Conservation (phyloP, 2,329 filamentous ascomycete genomes). For the Aspergillus neotritici region DNA sequence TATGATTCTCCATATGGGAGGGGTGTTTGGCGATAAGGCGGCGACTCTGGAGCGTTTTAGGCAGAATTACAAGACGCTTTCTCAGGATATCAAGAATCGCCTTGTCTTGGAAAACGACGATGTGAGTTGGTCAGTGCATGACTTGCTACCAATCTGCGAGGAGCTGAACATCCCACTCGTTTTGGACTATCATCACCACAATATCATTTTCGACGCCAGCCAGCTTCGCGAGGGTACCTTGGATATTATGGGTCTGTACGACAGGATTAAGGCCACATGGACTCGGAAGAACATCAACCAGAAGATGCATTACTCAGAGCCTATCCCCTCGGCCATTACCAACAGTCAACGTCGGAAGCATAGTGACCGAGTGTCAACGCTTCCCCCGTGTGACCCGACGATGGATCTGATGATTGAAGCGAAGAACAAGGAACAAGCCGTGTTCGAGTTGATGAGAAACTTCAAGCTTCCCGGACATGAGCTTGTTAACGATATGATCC, state of each 20-base stretch:
- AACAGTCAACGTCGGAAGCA: slow-evolving; percentile 77
- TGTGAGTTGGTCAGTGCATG: slow-evolving; percentile 86
- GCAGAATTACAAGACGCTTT: slow-evolving; percentile 63
- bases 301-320: slow-evolving; percentile 97
- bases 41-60: slow-evolving; percentile 74
- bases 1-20: slow-evolving; percentile 93
- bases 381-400: slow-evolving; percentile 74
- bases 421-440: slow-evolving; percentile 95
- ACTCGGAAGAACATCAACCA: slow-evolving; percentile 74
- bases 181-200: slow-evolving; percentile 92
- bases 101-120: slow-evolving; percentile 93
- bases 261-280: slow-evolving; percentile 79
- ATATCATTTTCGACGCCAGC: slow-evolving; percentile 74
- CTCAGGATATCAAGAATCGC: slow-evolving; percentile 67
- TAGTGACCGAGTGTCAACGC: slow-evolving; percentile 66
- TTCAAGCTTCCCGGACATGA: slow-evolving; percentile 79
- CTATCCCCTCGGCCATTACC: slow-evolving; percentile 68
- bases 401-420: slow-evolving; percentile 99
- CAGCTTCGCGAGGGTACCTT: slow-evolving; percentile 75
- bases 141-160: slow-evolving; percentile 82
- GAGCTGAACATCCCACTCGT: slow-evolving; percentile 91
- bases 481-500: slow-evolving; percentile 68
- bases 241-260: slow-evolving; percentile 70
- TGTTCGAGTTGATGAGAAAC: slow-evolving; percentile 86
- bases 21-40: slow-evolving; percentile 78